Base-by-base conservation (phyloP, 1,139 yeast genomes). In the Pichia sp. region DNA sequence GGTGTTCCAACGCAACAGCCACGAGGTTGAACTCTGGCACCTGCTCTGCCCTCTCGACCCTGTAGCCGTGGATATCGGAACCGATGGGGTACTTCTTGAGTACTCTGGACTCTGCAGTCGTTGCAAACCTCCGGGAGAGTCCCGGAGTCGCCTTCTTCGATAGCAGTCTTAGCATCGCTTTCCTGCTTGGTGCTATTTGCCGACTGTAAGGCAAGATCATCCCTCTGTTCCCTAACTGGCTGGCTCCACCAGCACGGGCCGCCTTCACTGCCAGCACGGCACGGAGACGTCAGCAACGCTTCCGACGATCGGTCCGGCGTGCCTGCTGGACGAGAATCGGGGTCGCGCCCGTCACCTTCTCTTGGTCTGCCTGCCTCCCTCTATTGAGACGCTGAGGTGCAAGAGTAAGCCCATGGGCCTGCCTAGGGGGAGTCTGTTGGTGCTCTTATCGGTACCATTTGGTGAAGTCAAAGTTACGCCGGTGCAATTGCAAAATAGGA, bases 11-110 rank as follows among this genome's bases (percentile, higher is more conserved):
- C 48, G 81, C 83, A 4, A 88, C 85, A 3, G 97, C 98, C 3
- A 84, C 81, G 54, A 91, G 67, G 22, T 90, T 83, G 58, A 89
- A 80, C 66, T 90, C 96, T 3, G 96, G 96, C 7, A 93, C 80
- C 9, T 83, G 78, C 47, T 81, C 71, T 4, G 84, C 84, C 52
- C 85, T 74, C 53, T 76, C 73, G 46, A 90, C 76, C 52, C 73
- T 75, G 62, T 79, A 89, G 0, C 95, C 96, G 61, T 82, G 80
- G 21, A 82, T 60, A 30, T 73, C 73, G 31, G 75, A 74, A 1
- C 95, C 95, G 4, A 84, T 66, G 0, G 87, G 84, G 60, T 85
- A 86, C 61, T 78, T 78, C 48, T 73, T 69, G 26, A 51, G 36
- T 40, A 60, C 56, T 50, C 61, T 69, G 13, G 62, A 52, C 12